These are phyloP conservation scores for Fusarium praegraminearum DNA, from an alignment of 2,329 filamentous ascomycete genomes.

Conservation along the genomic window DNA sequence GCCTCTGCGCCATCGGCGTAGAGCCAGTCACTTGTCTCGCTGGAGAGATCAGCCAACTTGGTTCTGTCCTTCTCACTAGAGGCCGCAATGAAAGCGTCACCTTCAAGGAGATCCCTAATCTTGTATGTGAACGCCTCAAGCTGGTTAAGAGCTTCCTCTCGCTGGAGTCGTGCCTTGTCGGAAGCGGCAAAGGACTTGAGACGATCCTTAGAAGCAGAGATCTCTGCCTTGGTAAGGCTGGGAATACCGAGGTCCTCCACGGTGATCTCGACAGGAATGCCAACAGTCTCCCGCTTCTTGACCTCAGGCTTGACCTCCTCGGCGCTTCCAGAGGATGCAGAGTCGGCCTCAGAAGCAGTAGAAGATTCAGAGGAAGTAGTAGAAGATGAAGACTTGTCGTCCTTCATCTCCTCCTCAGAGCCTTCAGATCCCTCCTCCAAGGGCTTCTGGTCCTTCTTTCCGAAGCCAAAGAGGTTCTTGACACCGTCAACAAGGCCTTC, in stretches of 20 bases:
- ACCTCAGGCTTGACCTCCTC: constrained; percentile 63
- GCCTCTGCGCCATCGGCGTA: constrained; percentile 87
- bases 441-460: constrained; percentile 82
- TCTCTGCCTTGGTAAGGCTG: constrained; percentile 61
- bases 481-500: constrained; percentile 91
- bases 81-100: constrained; percentile 77
- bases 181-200: constrained; percentile 88
- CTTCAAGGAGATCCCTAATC: constrained; percentile 83
- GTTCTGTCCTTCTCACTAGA: constrained; percentile 77
- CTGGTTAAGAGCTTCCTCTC: constrained; percentile 90
- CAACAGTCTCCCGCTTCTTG: constrained; percentile 70
- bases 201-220: constrained; percentile 71
- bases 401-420: constrained; percentile 57
- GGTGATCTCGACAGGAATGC: constrained; percentile 64
- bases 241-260: constrained; percentile 64
- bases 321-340: constrained; percentile 60
- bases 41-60: constrained; percentile 74
- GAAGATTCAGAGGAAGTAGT: constrained; percentile 44
- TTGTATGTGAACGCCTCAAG: constrained; percentile 96
- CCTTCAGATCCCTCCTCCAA: constrained; percentile 62
- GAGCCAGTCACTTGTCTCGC: constrained; percentile 86
- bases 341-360: constrained; percentile 51
- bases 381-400: constrained; percentile 51
- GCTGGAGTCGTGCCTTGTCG: constrained; percentile 78
- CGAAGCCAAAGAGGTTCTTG: constrained; percentile 96